Evolutionary conservation across 768 basidiomycete species (phyloP), one percentile per base, ranked within the genome.

Genomic region (Boletus sensibilis): DNA sequence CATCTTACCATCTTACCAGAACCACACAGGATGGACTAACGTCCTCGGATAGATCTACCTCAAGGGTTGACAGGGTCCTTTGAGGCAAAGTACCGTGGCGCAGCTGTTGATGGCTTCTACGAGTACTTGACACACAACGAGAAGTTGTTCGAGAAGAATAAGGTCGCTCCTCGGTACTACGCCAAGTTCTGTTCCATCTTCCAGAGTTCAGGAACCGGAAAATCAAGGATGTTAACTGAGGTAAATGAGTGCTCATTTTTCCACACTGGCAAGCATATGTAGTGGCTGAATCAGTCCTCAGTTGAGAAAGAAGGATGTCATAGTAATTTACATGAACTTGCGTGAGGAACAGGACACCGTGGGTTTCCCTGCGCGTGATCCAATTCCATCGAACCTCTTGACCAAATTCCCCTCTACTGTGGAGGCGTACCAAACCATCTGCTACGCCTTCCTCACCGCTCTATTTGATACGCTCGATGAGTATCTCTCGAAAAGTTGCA

Each of bases 111-210:
- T 1, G 56, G 37, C 10, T 53, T 58, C 42, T 45, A 52, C 37
- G 46, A 58, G 37, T 58, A 59, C 37, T 4, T 59, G 9, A 47
- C 50, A 13, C 1, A 39, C 4, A 58, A 58, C 6, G 41, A 59
- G 16, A 46, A 27, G 18, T 27, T 35, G 14, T 59, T 52, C 44
- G 23, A 18, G 27, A 12, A 31, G 5, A n/a, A 14, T 43, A 14
- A 4, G 3, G 1, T 18, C 2, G 5, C 1, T 4, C 25, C 27
- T 1, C 5, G 3, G n/a, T 45, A 56, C 39, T 56, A 56, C 3
- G 54, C 43, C 33, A 58, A 38, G 21, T 50, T 58, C 2, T 58
- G 49, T 14, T 50, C 57, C n/a, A 50, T 58, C 8, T 33, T 58
- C 2, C 55, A 58, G 21, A 57, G 49, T 12, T 57, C 55, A 1